Conservation (phyloP, 2,329 filamentous ascomycete genomes). For the Aureobasidium melanogenum region DNA sequence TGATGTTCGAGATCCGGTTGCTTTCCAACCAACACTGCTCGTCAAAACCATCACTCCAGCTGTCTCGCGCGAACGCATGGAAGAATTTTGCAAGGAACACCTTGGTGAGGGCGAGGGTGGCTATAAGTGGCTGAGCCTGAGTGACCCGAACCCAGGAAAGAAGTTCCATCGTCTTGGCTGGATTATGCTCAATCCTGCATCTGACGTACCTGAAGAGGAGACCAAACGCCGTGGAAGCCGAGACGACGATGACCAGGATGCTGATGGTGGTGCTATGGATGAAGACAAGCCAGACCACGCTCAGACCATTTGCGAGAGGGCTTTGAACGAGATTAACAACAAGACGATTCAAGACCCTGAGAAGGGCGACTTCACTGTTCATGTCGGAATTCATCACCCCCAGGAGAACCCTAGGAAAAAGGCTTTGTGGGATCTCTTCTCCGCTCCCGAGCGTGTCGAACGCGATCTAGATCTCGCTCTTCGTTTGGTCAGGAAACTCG, state of each 20-base stretch:
- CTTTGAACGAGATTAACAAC: constrained; percentile 88
- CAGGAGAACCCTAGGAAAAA: constrained; percentile 83
- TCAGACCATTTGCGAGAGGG: constrained; percentile 51
- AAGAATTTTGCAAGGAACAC: constrained; percentile 89
- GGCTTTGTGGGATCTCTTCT: constrained; percentile 93
- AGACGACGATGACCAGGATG: constrained; percentile 55
- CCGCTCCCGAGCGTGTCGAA: constrained; percentile 83
- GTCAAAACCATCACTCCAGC: constrained; percentile 98
- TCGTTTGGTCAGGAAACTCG: constrained; percentile 74
- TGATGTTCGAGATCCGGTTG: constrained; percentile 80
- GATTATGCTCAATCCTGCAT: constrained; percentile 84
- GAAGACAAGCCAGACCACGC: constrained; percentile 20
- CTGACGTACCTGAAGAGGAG: constrained; percentile 55
- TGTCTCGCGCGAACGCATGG: constrained; percentile 85
- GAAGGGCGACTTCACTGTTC: constrained; percentile 92
- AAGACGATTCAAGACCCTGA: constrained; percentile 94
- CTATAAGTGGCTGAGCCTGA: constrained; percentile 92
- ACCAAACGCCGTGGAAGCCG: constrained; percentile 70
- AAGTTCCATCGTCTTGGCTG: constrained; percentile 96
- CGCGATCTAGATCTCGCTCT: constrained; percentile 79
- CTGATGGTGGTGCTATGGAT: constrained; percentile 15
- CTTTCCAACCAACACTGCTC: constrained; percentile 81
- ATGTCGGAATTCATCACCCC: constrained; percentile 91
- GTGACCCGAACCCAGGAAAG: constrained; percentile 93
- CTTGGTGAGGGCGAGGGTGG: constrained; percentile 84